phyloP scores from a whole-genome alignment of 2,329 filamentous ascomycete genomes.

The Dactylellina sp. region DNA sequence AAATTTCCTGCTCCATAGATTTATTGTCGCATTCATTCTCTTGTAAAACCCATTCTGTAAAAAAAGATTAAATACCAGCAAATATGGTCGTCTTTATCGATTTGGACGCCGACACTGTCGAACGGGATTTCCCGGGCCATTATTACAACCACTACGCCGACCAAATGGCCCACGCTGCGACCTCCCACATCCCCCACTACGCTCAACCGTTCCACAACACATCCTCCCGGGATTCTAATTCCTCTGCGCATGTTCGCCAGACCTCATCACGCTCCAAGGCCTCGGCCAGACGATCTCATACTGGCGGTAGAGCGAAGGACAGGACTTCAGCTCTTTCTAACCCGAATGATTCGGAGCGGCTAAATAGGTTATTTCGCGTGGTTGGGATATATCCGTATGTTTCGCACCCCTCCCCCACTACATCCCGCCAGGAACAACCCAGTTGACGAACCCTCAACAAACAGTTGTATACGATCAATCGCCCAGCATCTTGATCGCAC shows the following conservation, averaged over 20 bases:
- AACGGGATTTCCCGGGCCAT: conserved; percentile 55
- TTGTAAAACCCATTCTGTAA: conserved; percentile 2
- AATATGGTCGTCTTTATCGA: conserved; percentile 56
- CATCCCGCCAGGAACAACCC: not conserved
- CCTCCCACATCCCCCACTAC: conserved; percentile 41
- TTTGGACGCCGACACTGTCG: conserved; percentile 53
- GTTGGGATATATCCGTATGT: conserved; percentile 52
- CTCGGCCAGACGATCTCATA: conserved; percentile 2
- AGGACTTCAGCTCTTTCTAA: conserved; percentile 2
- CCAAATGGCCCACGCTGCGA: conserved; percentile 21
- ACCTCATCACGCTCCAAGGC: conserved; percentile 18
- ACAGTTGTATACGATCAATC: conserved; percentile 48
- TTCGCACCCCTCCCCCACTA: not conserved
- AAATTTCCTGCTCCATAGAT: not conserved
- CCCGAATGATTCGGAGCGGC: conserved; percentile 35
- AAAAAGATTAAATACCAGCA: conserved; percentile 1
- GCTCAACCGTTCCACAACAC: conserved; percentile 17
- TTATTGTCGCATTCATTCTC: conserved; percentile 1
- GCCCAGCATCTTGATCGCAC: conserved; percentile 50
- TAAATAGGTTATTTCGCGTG: conserved; percentile 48
- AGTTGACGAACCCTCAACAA: conserved; percentile 1
- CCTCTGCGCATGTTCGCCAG: not conserved
- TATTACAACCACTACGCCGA: conserved; percentile 23
- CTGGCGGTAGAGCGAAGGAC: conserved; percentile 15
- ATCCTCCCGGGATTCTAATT: conserved; percentile 1